These are phyloP conservation scores for Rhodomyrtus tomentosa DNA, from an alignment of 345 rosid species.

Conservation along the genomic window DNA sequence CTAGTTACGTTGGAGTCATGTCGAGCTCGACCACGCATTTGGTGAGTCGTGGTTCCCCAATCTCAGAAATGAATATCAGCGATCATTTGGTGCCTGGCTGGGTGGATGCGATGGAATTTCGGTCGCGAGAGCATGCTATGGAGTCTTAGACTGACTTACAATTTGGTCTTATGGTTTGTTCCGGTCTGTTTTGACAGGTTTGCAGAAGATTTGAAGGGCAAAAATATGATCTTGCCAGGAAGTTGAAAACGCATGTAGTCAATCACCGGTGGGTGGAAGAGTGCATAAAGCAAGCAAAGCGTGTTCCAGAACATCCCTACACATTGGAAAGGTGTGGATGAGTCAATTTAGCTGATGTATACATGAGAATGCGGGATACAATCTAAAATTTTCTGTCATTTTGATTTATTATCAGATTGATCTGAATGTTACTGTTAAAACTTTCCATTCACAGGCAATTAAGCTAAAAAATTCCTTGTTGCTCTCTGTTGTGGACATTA, in stretches of 20 bases:
- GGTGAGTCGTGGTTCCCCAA: constrained; percentile 20
- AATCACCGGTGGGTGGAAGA: constrained; percentile 89
- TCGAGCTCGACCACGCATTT: constrained; percentile 65
- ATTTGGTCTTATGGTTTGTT: background rate
- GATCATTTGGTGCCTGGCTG: background rate
- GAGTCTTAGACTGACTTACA: background rate
- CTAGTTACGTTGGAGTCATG: constrained; percentile 71
- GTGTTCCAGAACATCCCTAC: constrained; percentile 55
- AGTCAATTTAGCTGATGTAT: background rate
- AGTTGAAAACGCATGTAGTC: constrained; percentile 37
- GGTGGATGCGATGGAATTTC: background rate
- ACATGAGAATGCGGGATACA: background rate
- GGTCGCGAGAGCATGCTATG: background rate
- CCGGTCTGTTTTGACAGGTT: constrained; percentile 26
- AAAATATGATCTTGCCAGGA: constrained; percentile 55
- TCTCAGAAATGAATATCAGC: background rate
- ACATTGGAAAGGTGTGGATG: constrained; percentile 37
- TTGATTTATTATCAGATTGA: background rate
- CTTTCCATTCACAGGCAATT: background rate
- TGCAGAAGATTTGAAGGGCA: constrained; percentile 77
- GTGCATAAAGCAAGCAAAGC: constrained; percentile 49
- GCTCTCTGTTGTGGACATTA: background rate
- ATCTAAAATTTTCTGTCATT: background rate
- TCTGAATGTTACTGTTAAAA: background rate
- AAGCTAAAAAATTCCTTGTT: background rate